Conservation (phyloP, 768 basidiomycete genomes). For the Pulveroboletus sp. region DNA sequence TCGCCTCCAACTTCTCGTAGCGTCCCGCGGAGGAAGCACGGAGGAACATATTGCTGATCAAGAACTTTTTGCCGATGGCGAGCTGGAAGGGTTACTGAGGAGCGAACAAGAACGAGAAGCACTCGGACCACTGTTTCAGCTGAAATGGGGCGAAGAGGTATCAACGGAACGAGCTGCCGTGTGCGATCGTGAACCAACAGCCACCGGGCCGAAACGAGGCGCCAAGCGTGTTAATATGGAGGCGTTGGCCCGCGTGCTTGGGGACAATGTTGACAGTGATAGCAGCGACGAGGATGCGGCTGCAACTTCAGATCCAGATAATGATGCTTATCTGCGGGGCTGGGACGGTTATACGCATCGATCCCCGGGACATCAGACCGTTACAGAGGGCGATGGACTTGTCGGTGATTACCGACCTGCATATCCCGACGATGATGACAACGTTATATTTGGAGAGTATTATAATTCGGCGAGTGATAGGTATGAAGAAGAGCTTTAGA, state of each 20-base stretch:
- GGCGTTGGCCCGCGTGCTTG: slow-evolving; percentile 48
- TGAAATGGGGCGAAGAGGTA: slow-evolving; percentile 34
- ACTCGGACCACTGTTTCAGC: slow-evolving; percentile 34
- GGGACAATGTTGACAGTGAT: slow-evolving; percentile 24
- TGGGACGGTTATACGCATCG: slow-evolving; percentile 11
- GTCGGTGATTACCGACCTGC: slow-evolving; percentile 45
- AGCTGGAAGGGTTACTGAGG: slow-evolving; percentile 59
- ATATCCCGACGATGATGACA: slow-evolving; percentile 28
- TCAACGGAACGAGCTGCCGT: slow-evolving; percentile 22
- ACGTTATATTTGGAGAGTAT: slow-evolving; percentile 12
- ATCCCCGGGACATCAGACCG: slow-evolving; percentile 6
- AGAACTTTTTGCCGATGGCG: slow-evolving; percentile 66
- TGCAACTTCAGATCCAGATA: slow-evolving; percentile 21
- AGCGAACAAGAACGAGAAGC: slow-evolving; percentile 46
- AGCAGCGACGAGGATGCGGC: slow-evolving; percentile 19
- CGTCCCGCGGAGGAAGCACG: slow-evolving; percentile 52
- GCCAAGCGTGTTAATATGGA: slow-evolving; percentile 50
- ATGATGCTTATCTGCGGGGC: slow-evolving; percentile 12
- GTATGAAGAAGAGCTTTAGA: slow-evolving; percentile 30
- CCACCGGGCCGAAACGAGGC: slow-evolving; percentile 28
- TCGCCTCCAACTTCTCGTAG: slow-evolving; percentile 60
- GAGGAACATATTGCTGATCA: slow-evolving; percentile 55
- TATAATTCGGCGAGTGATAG: slow-evolving; percentile 16
- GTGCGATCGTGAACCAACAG: not conserved
- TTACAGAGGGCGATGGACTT: slow-evolving; percentile 30